Percentiles rank a stretch among this genome's conserved stretches.
phyloP scores from a whole-genome alignment of 2,329 filamentous ascomycete genomes.

The Dryadomyces quercus-mongolicae region DNA sequence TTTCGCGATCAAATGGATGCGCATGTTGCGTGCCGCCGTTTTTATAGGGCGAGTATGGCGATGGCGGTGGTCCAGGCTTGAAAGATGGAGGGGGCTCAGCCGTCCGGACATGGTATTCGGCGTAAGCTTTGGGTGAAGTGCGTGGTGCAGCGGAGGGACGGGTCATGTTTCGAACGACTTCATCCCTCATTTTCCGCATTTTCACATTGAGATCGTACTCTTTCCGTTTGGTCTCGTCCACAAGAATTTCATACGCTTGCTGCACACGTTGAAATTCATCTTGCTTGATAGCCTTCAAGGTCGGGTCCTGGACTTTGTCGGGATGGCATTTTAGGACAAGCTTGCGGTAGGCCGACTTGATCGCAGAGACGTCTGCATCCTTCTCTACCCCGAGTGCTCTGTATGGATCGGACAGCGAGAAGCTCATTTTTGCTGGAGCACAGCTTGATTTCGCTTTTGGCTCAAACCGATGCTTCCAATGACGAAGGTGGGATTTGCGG shows the following conservation, averaged over 20 bases:
- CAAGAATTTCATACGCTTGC: conserved; percentile 82
- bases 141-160: conserved; percentile 29
- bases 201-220: conserved; percentile 70
- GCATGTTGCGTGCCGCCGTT: conserved; percentile 25
- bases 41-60: conserved; percentile 15
- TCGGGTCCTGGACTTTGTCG: conserved; percentile 75
- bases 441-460: not conserved
- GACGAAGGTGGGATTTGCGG: not conserved
- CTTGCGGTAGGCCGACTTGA: conserved; percentile 73
- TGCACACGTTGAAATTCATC: conserved; percentile 89
- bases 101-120: conserved; percentile 34
- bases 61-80: conserved; percentile 22
- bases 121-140: conserved; percentile 23
- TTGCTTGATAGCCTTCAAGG: conserved; percentile 64
- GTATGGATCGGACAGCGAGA: conserved; percentile 64
- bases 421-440: conserved; percentile 27
- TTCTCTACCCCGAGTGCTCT: conserved; percentile 60
- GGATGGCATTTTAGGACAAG: conserved; percentile 81
- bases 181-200: conserved; percentile 52
- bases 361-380: conserved; percentile 56
- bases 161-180: conserved; percentile 29
- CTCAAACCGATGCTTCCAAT: not conserved
- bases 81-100: conserved; percentile 34
- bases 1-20: conserved; percentile 36
- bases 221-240: conserved; percentile 57